phyloP scores from a whole-genome alignment of 169 alveolate species.

The Plasmodium vinckei region DNA sequence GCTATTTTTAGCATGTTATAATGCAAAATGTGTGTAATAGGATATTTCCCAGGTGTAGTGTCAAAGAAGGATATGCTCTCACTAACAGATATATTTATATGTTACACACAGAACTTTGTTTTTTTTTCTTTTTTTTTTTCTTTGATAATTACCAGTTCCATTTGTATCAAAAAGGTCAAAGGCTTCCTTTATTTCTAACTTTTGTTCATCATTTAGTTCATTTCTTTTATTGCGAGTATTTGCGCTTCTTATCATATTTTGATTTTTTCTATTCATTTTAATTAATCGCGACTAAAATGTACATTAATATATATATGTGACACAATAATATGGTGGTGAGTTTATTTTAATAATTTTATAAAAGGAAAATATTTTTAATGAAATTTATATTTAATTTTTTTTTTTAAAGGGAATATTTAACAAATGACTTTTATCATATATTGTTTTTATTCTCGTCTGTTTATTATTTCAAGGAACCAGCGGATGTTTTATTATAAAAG shows the following conservation, averaged over 20 bases:
- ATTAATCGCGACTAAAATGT: neutral
- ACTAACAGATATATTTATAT: neutral
- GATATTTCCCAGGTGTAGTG: neutral
- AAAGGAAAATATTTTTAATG: neutral
- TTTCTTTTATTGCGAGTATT: constrained; percentile 78
- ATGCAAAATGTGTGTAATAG: neutral
- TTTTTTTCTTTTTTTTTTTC: neutral
- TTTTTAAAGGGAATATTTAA: too few species aligned
- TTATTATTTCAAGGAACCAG: too few species aligned
- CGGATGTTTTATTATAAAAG: too few species aligned
- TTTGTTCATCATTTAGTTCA: constrained; percentile 95
- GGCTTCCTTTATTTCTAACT: constrained; percentile 97
- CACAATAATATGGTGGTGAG: neutral
- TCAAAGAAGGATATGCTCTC: neutral
- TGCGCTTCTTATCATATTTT: constrained; percentile 54
- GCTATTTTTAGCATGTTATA: too few species aligned
- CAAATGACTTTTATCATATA: too few species aligned
- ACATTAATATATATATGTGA: neutral
- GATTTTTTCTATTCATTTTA: constrained; percentile 67
- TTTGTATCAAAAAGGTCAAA: constrained; percentile 98
- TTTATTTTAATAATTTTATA: neutral
- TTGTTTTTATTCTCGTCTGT: too few species aligned
- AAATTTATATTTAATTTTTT: too few species aligned
- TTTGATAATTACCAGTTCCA: constrained; percentile 89
- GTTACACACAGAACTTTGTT: neutral